phyloP scores from a whole-genome alignment of 495 filamentous ascomycete species.

The Talaromyces proteolyticus region DNA sequence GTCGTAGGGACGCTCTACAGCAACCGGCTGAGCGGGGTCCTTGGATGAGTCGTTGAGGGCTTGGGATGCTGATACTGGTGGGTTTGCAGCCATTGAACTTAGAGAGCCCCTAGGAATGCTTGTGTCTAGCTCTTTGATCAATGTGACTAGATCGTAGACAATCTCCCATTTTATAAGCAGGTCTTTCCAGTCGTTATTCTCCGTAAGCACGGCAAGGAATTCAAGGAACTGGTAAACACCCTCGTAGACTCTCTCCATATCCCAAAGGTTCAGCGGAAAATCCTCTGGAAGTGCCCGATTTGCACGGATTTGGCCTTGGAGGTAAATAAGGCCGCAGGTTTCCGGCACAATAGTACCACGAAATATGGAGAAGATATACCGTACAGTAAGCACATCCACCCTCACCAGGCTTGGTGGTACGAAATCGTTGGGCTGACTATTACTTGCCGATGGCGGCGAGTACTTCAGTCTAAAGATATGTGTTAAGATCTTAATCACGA shows the following conservation, averaged over 20 bases:
- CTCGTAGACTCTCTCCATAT: conserved; percentile 88
- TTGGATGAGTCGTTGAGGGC: conserved; percentile 15
- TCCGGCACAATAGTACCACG: conserved; percentile 86
- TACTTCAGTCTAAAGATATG: conserved; percentile 76
- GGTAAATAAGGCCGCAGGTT: conserved; percentile 84
- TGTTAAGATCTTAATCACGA: conserved; percentile 82
- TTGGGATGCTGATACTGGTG: conserved; percentile 9
- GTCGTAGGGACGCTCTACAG: conserved; percentile 53
- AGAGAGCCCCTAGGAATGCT: conserved; percentile 72
- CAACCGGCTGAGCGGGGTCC: conserved; percentile 31
- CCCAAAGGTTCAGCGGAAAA: conserved; percentile 92
- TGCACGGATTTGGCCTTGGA: conserved; percentile 83
- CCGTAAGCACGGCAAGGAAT: conserved; percentile 86
- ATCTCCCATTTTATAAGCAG: conserved; percentile 87
- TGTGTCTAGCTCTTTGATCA: conserved; percentile 80
- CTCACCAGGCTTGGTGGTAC: conserved; percentile 31
- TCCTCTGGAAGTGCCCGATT: conserved; percentile 62
- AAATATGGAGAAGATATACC: conserved; percentile 88
- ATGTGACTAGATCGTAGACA: conserved; percentile 71
- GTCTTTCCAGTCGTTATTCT: conserved; percentile 59
- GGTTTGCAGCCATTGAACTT: conserved; percentile 28
- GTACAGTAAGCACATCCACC: conserved; percentile 66
- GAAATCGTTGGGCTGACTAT: conserved; percentile 28
- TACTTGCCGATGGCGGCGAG: conserved; percentile 47
- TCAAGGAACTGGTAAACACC: conserved; percentile 90